A percentile compares a stretch with the other conserved stretches of the same genome.
phyloP scores from a whole-genome alignment of 768 basidiomycete genomes.

The Russula olivacea region DNA sequence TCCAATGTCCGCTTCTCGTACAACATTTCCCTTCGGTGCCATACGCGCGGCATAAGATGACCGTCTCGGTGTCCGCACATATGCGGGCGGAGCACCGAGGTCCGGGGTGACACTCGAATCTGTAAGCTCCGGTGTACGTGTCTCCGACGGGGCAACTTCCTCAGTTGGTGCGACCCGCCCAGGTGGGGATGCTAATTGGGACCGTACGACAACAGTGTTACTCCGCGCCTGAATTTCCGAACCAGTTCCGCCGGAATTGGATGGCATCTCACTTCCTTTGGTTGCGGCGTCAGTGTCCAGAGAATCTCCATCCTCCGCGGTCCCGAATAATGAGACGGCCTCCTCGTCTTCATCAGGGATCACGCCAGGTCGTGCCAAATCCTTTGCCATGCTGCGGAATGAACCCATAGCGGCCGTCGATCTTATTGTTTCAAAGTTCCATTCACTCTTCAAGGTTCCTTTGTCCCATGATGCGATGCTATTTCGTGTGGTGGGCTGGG shows the following conservation, averaged over 20 bases:
- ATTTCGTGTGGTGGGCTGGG: slow-evolving; percentile 53
- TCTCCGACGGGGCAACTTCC: slow-evolving; percentile 41
- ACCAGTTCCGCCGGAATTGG: slow-evolving; percentile 36
- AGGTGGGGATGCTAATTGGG: slow-evolving; percentile 30
- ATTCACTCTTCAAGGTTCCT: slow-evolving; percentile 81
- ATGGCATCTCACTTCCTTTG: slow-evolving; percentile 46
- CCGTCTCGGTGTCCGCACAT: slow-evolving; percentile 56
- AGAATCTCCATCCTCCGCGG: slow-evolving; percentile 44
- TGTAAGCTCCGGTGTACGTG: slow-evolving; percentile 33
- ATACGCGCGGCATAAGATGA: slow-evolving; percentile 77
- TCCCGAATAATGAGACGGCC: slow-evolving; percentile 36
- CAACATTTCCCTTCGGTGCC: slow-evolving; percentile 64
- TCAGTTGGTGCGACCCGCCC: slow-evolving; percentile 35
- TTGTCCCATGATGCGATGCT: slow-evolving; percentile 56
- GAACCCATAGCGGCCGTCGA: slow-evolving; percentile 71
- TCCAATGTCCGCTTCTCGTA: slow-evolving; percentile 80
- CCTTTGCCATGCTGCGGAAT: slow-evolving; percentile 64
- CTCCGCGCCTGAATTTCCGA: slow-evolving; percentile 52
- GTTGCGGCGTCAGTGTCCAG: slow-evolving; percentile 59
- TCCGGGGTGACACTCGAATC: slow-evolving; percentile 29
- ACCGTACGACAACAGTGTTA: slow-evolving; percentile 68
- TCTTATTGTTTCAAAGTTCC: slow-evolving; percentile 91
- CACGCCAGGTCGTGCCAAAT: slow-evolving; percentile 50
- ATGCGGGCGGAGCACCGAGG: slow-evolving; percentile 67
- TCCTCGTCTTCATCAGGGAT: slow-evolving; percentile 53